Percentiles rank a stretch among this genome's conserved stretches.
These are phyloP conservation scores for Trametes polyzona DNA, from an alignment of 1,284 basidiomycete species.

Conservation along the genomic window DNA sequence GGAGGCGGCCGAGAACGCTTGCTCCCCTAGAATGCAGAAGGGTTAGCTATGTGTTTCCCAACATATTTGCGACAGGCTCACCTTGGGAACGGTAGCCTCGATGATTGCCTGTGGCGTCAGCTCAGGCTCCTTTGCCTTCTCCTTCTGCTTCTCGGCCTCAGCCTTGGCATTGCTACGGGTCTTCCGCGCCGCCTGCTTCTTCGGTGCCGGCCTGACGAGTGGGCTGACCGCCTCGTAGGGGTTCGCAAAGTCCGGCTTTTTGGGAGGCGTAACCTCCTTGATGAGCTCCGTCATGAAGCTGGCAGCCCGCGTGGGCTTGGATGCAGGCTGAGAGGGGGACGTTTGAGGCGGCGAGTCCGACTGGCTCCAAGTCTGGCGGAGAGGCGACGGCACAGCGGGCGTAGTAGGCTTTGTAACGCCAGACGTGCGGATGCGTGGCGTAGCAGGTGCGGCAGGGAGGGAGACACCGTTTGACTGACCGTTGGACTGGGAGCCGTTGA, in stretches of 20 bases:
- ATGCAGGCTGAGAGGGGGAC: slow-evolving; percentile 36
- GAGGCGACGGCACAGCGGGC: slow-evolving; percentile 67
- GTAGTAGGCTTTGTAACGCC: slow-evolving; percentile 52
- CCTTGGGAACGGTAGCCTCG: slow-evolving; percentile 73
- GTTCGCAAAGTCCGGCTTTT: slow-evolving; percentile 67
- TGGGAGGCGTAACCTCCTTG: slow-evolving; percentile 64
- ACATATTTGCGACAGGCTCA: slow-evolving; percentile 33
- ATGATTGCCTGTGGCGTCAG: slow-evolving; percentile 66
- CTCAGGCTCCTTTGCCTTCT: slow-evolving; percentile 32
- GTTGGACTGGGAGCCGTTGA: slow-evolving; percentile 31
- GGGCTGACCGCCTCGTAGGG: slow-evolving; percentile 72
- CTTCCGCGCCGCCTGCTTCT: slow-evolving; percentile 41
- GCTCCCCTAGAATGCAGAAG: slow-evolving; percentile 54
- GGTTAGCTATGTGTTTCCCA: not conserved
- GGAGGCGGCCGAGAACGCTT: slow-evolving; percentile 70
- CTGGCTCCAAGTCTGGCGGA: slow-evolving; percentile 66
- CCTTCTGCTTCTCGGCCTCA: slow-evolving; percentile 34
- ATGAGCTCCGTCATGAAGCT: slow-evolving; percentile 68
- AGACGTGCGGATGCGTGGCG: slow-evolving; percentile 46
- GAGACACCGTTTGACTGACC: slow-evolving; percentile 10
- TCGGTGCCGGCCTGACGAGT: slow-evolving; percentile 45
- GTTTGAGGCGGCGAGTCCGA: slow-evolving; percentile 45
- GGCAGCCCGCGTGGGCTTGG: slow-evolving; percentile 63
- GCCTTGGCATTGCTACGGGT: slow-evolving; percentile 31
- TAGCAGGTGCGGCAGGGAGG: slow-evolving; percentile 8